Conservation (phyloP, 805 yeast genomes). For the Saccharomycopsis sp. region DNA sequence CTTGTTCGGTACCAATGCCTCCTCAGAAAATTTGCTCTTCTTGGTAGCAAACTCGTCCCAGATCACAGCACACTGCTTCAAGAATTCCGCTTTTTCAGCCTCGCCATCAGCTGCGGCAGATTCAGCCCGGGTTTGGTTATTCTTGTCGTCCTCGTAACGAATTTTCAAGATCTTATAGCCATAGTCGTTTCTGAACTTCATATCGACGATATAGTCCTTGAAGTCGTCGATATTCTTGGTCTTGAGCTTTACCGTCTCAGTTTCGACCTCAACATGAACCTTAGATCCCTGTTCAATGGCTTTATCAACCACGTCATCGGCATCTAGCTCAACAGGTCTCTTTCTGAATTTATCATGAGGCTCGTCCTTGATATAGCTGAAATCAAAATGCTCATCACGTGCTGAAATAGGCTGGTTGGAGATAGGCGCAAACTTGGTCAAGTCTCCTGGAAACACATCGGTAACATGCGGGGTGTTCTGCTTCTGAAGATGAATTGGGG, state of each 20-base stretch:
- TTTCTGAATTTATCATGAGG: not conserved
- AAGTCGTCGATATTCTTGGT: not conserved
- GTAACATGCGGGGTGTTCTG: constrained; percentile 32
- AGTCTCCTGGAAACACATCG: constrained; percentile 44
- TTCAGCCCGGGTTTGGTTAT: not conserved
- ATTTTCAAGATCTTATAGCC: constrained; percentile 23
- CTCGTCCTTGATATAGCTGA: constrained; percentile 22
- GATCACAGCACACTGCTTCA: constrained; percentile 10
- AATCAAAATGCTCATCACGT: constrained; percentile 35
- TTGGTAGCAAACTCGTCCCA: constrained; percentile 8
- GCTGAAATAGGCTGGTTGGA: constrained; percentile 47
- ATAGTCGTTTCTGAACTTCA: constrained; percentile 4
- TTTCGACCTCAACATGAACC: constrained; percentile 16
- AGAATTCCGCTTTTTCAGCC: constrained; percentile 9
- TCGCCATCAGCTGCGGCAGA: not conserved
- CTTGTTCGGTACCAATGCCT: not conserved
- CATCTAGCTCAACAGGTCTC: constrained; percentile 18
- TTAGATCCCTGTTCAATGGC: constrained; percentile 36
- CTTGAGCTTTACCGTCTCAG: not conserved
- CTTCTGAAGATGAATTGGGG: constrained; percentile 19
- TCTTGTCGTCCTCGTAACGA: constrained; percentile 21
- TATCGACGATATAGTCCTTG: constrained; percentile 6
- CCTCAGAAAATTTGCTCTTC: not conserved
- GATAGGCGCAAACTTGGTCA: constrained; percentile 41
- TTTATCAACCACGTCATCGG: constrained; percentile 28